Base-by-base conservation (phyloP, 805 yeast species). In the Clavispora vitiphila region DNA sequence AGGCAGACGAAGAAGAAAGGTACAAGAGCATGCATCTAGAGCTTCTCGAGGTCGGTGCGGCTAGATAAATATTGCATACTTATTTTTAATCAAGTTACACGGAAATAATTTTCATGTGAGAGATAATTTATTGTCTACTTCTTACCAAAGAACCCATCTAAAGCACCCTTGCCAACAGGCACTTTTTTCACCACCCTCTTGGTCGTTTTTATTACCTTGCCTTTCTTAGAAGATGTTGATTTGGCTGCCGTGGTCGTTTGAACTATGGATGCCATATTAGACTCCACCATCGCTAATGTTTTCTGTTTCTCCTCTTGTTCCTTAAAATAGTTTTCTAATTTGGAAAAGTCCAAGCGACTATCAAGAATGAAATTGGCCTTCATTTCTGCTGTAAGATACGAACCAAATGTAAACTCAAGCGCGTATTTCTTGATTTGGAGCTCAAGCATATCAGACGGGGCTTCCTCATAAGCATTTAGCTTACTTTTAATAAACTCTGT, bases 121-220 rank as follows among this genome's bases (percentile, higher is more conserved):
- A 15, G 5, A 27, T 39, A 31, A n/a, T 26, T 26, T 8, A 16
- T 29, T 26, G 25, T 8, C 40, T 50, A 56, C 37, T 61, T 64
- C 48, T 65, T 75, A 49, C 72, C 77, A 58, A 81, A 83, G 49
- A 84, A 81, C 40, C 77, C 74, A 54, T 84, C 91, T 21, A 84
- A 62, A 1, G 88, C 86, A 1, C 93, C 89, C 50, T 67, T 76
- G 1, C 83, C 83, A 1, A 68, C 66, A 1, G 77, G 77, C 2
- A 78, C 78, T 44, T 68, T 71, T 22, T 58, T 61, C 5, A 37
- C 20, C 9, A 50, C 60, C 35, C 59, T 62, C 53, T 64, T 71
- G 35, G 54, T 51, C 5, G 27, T 38, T 6, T 31, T 46, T 23
- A 42, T 34, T 36, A 43, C 32, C 43, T 53, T 53, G 40, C 57